Evolutionary conservation across 768 basidiomycete genomes (phyloP), one percentile per base, ranked within the genome.

Genomic region (Rickenella mellea): DNA sequence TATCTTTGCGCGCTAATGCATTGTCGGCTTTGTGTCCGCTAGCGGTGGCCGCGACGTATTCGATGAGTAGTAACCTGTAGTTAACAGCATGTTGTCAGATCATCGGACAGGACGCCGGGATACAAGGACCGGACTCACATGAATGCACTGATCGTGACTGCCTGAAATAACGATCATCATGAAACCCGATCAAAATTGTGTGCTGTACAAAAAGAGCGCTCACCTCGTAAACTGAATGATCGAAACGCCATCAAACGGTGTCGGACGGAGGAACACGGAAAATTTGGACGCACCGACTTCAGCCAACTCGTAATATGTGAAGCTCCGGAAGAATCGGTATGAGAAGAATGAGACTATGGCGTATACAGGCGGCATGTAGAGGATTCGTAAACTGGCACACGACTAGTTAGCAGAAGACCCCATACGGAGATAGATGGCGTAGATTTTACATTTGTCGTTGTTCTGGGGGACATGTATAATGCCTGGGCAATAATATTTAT

Each of bases 281-380:
- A 21, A 28, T 3, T 5, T 10, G 14, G 19, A 53, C 73, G 40
- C 43, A 76, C 76, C 65, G 39, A 65, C 55, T 62, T 76, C 66
- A 37, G 66, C 62, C 31, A 77, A 67, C 27, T 62, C 64, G 51
- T 77, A 77, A 52, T 78, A 78, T 30, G 75, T 86, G 54, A 86
- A 91, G 44, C 73, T 64, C 28, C 86, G 74, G 66, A 86, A 92
- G 63, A 65, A 92, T 1, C 89, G 76, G 53, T 87, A 93, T 21
- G 84, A 85, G 51, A 86, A 74, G 65, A 92, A 93, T 1, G 86
- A 87, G 38, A 92, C 75, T 48, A 90, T 63, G 21, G 80, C 81
- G 57, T 84, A 90, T 31, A 90, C 69, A 1, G 78, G 74, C 2
- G 88, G 87, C 86, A 91, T 85, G 51, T 86, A 87, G 48, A 90